A percentile compares a stretch with the other conserved stretches of the same genome.
phyloP scores from a whole-genome alignment of 108 stramenopile species.

The Conticribra weissflogii region DNA sequence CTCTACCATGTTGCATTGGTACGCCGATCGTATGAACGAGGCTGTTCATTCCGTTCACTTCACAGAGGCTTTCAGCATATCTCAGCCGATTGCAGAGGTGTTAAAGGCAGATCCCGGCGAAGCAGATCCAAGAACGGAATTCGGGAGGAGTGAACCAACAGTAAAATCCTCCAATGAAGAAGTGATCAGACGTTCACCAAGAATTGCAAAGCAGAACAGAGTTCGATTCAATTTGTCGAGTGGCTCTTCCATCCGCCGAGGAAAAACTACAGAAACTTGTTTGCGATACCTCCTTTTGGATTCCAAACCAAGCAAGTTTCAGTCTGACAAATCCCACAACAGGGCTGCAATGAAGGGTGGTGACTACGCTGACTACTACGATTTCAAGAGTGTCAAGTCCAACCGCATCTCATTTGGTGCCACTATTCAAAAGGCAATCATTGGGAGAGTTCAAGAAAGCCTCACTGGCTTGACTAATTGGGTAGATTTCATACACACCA shows the following conservation, averaged over 20 bases:
- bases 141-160: neutral
- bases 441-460: slow-evolving; percentile 9
- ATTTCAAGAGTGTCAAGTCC: slow-evolving; percentile 17
- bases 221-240: neutral
- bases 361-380: slow-evolving; percentile 35
- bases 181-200: slow-evolving; percentile 38
- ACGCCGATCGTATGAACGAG: slow-evolving; percentile 36
- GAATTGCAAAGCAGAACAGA: slow-evolving; percentile 20
- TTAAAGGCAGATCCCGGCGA: slow-evolving; percentile 13
- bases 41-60: slow-evolving; percentile 26
- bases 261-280: neutral
- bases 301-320: slow-evolving; percentile 34
- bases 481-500: slow-evolving; percentile 40
- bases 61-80: slow-evolving; percentile 44
- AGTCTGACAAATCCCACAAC: slow-evolving; percentile 16
- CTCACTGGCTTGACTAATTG: slow-evolving; percentile 43
- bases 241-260: neutral
- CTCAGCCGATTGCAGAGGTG: slow-evolving; percentile 28
- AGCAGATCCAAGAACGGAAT: neutral
- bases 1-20: slow-evolving; percentile 33
- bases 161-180: slow-evolving; percentile 1
- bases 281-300: slow-evolving; percentile 47
- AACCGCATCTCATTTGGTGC: slow-evolving; percentile 44
- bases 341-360: slow-evolving; percentile 31
- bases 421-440: slow-evolving; percentile 6